Evolutionary conservation across 495 filamentous ascomycete genomes (phyloP).

Genomic region (Chaetomium tenue): DNA sequence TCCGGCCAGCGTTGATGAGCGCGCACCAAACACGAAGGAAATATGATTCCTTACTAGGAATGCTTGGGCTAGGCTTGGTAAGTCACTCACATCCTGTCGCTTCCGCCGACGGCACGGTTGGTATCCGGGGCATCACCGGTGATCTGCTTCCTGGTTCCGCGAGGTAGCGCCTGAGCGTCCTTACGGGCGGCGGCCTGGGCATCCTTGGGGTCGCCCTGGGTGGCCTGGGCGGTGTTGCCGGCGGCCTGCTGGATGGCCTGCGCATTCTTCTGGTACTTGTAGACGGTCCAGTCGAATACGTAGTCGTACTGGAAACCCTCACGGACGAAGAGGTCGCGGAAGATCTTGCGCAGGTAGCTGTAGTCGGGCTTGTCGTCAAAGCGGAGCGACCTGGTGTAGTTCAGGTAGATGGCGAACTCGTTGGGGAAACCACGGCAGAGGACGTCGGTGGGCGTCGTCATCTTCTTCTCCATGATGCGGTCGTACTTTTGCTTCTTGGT

Average conservation of each 20-base stretch:
- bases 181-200: slow-evolving; percentile 59
- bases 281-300: slow-evolving; percentile 99
- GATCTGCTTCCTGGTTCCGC: slow-evolving; percentile 80
- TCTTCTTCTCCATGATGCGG: slow-evolving; percentile 99
- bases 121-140: slow-evolving; percentile 76
- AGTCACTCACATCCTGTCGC: slow-evolving; percentile 99
- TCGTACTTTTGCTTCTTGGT: slow-evolving; percentile 99
- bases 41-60: slow-evolving; percentile 92
- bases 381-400: slow-evolving; percentile 97
- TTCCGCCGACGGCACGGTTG: slow-evolving; percentile 84
- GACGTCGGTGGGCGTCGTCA: slow-evolving; percentile 99
- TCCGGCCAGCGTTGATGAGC: slow-evolving; percentile 75
- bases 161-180: slow-evolving; percentile 59
- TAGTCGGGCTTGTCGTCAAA: slow-evolving; percentile 99
- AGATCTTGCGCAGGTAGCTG: slow-evolving; percentile 99
- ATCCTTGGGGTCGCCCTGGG: slow-evolving; percentile 55
- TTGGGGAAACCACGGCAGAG: slow-evolving; percentile 99
- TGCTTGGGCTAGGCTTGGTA: slow-evolving; percentile 56
- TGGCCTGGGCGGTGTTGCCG: slow-evolving; percentile 52
- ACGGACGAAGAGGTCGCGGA: slow-evolving; percentile 98
- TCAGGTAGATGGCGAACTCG: slow-evolving; percentile 99
- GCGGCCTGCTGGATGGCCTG: slow-evolving; percentile 55
- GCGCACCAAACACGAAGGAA: slow-evolving; percentile 85
- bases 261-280: slow-evolving; percentile 99
- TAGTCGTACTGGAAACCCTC: slow-evolving; percentile 99